phyloP scores from a whole-genome alignment of 208 protist genomes.

The Acanthamoeba sp. region DNA sequence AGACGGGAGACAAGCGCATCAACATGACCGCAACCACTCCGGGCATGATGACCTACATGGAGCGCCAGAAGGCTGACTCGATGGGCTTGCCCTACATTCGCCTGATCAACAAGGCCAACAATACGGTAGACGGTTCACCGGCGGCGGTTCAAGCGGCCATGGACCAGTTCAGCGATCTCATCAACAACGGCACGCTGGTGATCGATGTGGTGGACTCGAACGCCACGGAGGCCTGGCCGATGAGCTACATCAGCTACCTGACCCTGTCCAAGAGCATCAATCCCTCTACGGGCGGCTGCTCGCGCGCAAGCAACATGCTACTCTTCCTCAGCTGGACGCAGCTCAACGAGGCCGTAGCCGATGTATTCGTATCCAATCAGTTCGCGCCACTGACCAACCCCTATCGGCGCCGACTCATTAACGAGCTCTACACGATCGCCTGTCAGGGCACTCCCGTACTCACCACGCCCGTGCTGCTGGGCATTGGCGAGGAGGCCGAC shows the following conservation, averaged over 20 bases:
- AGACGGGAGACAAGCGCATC: neutral
- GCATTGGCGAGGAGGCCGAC: constrained; percentile 23
- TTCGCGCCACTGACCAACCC: constrained; percentile 51
- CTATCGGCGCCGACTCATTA: constrained; percentile 35
- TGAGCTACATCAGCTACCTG: constrained; percentile 61
- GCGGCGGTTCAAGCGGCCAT: constrained; percentile 69
- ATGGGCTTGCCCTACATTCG: constrained; percentile 61
- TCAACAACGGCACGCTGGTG: constrained; percentile 49
- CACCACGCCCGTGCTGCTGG: constrained; percentile 47
- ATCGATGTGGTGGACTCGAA: constrained; percentile 22
- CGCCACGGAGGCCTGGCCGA: neutral
- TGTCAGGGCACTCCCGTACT: constrained; percentile 25
- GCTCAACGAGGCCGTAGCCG: constrained; percentile 36
- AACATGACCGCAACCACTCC: neutral
- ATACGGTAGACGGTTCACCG: constrained; percentile 12
- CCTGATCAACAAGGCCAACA: constrained; percentile 53
- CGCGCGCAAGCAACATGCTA: constrained; percentile 30
- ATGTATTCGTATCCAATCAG: neutral
- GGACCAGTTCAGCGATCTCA: constrained; percentile 64
- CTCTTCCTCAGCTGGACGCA: constrained; percentile 72
- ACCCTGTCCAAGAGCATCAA: constrained; percentile 8
- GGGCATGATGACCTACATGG: constrained; percentile 60
- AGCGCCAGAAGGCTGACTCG: constrained; percentile 50
- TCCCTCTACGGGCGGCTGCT: constrained; percentile 15
- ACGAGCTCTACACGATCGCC: constrained; percentile 50